Evolutionary conservation across 139 green algal species (phyloP), one percentile per base, ranked within the genome.

Genomic region (Chlorella sorokiniana): DNA sequence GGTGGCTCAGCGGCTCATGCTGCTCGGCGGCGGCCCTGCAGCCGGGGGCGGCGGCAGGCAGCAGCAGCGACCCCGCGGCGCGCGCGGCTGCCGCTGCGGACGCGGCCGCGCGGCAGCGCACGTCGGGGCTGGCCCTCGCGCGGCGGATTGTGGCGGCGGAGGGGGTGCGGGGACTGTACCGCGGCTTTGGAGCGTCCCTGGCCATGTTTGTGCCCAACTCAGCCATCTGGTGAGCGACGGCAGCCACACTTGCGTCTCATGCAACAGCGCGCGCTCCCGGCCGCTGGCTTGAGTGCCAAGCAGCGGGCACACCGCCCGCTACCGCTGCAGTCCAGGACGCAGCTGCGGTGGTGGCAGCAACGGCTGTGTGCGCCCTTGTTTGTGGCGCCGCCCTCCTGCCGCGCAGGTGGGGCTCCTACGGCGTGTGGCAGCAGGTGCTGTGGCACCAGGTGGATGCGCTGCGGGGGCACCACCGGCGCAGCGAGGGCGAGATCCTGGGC

Each of bases 381-480:
- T 51, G n/a, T 31, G 44, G 63, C 88, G 71, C 45, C 86, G 84
- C 6, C 61, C 91, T 5, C 3, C 29, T n/a, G 5, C 4, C 22
- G 14, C 91, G 90, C 71, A 82, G 82, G 92, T 99, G 96, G 96
- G 89, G 88, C 38, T 83, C 86, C 4, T 98, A 98, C 82, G 96
- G 95, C 40, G 89, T 85, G 11, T 97, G 90, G 73, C 93, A 98
- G 81, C 85, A 88, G 41, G 37, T 92, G n/a, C 82, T 98, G 5
- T 98, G 95, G 95, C 56, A 87, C 38, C 63, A 87, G 38, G 44
- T 88, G 35, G 83, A 92, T 41, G 20, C 65, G 59, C 37, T 61
- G 35, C 45, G 44, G 6, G 42, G 74, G 64, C 31, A 61, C 54
- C 52, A 67, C 80, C 16, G 29, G 33, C 42, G 42, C 38, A 75